Base-by-base conservation (phyloP, 495 filamentous ascomycete genomes). In the Staphylotrichum tortipilum region DNA sequence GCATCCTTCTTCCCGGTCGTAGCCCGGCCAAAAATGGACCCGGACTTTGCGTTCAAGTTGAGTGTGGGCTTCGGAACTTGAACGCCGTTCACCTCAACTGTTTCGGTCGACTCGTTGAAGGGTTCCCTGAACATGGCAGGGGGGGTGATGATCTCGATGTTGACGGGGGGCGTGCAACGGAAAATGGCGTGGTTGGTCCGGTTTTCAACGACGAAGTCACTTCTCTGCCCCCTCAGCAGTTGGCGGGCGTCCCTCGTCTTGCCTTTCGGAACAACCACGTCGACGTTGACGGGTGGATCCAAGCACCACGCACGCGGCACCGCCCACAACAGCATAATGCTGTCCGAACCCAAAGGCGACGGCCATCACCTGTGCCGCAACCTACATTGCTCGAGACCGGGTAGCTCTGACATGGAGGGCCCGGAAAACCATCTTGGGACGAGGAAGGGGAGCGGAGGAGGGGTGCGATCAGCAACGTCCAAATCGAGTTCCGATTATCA, bases 91-190 rank as follows among this genome's bases (percentile, higher is more conserved):
- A 47, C 15, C 8, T 38, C 33, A 15, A 47, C 21, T 2, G 44
- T 38, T 14, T 47, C 44, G n/a, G 44, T 47, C 3, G n/a, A 18
- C 21, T 38, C 30, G n/a, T 38, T 34, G n/a, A 38, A 47, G 3
- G 44, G 44, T 23, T 47, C 34, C 23, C 9, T 47, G 44, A 47
- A 47, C 23, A 47, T 12, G 3, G 33, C 44, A 1, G 44, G 44
- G 7, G 44, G 44, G 33, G 44, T 15, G 7, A 38, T 37, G 44
- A 47, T 38, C 30, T 47, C 22, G 23, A 47, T 47, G 3, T 38
- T 34, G 22, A 47, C n/a, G 9, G 33, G 9, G 0, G 44, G 34
- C 12, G 22, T 28, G 22, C 44, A 19, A 15, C 28, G 34, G 12
- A 28, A 47, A 8, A 21, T 21, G 22, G 44, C 38, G 44, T 29